A percentile compares a stretch with the other conserved stretches of the same genome.
Evolutionary conservation across 2,329 filamentous ascomycete genomes (phyloP).

Genomic region (Cadophora sp.): DNA sequence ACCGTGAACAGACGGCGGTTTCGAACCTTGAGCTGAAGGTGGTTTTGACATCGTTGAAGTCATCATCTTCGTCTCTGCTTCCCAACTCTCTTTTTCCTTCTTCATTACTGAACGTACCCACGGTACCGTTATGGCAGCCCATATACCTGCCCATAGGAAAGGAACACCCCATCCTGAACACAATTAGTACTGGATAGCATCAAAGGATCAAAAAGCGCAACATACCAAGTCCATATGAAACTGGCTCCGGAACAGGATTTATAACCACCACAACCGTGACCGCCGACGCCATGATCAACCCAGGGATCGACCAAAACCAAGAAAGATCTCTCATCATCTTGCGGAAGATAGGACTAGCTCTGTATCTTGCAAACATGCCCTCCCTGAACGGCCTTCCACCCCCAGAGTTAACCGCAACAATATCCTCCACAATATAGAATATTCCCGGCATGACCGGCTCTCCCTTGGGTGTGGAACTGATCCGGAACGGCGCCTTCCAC

Average conservation of each 20-base stretch:
- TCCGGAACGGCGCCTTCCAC: constrained; percentile 61
- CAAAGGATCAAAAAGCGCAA: neutral
- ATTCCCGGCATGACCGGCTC: constrained; percentile 63
- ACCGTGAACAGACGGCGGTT: neutral
- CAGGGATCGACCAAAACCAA: constrained; percentile 51
- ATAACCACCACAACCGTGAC: constrained; percentile 42
- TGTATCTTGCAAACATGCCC: constrained; percentile 50
- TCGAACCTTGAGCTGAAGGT: constrained; percentile 9
- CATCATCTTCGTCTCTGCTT: constrained; percentile 26
- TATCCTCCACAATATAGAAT: constrained; percentile 71
- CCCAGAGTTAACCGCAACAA: constrained; percentile 70
- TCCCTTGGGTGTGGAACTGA: constrained; percentile 68
- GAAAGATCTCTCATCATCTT: constrained; percentile 50
- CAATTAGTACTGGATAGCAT: constrained; percentile 7
- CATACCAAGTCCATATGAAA: constrained; percentile 35
- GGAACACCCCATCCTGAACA: constrained; percentile 33
- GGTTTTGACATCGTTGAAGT: constrained; percentile 19
- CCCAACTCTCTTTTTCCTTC: constrained; percentile 28
- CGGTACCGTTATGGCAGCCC: constrained; percentile 32
- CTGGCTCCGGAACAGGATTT: constrained; percentile 26
- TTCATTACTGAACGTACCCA: constrained; percentile 31
- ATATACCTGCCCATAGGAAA: constrained; percentile 35
- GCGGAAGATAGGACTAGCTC: constrained; percentile 50
- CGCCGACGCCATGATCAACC: constrained; percentile 46
- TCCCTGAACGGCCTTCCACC: constrained; percentile 58